Conservation (phyloP, 2,329 filamentous ascomycete species). For the Aspergillus eucalypticola region DNA sequence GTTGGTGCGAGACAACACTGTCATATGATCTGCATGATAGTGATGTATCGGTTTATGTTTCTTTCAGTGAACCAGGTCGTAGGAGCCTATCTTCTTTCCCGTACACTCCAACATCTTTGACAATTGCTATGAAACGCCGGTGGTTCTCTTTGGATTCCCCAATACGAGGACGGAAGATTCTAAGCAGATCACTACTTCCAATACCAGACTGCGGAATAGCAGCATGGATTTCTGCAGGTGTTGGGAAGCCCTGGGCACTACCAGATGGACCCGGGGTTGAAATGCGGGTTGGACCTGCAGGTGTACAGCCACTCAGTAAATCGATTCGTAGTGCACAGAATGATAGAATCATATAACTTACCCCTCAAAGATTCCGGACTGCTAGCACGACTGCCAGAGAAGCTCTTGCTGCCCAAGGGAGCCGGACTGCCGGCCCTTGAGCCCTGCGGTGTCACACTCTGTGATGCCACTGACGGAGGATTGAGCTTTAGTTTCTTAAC, state of each 20-base stretch:
- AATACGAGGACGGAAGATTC: constrained; percentile 45
- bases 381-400: constrained; percentile 40
- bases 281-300: constrained; percentile 29
- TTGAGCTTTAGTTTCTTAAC: constrained; percentile 53
- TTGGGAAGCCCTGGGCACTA: constrained; percentile 41
- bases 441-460: constrained; percentile 47
- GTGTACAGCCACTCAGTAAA: background rate
- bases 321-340: background rate
- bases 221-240: constrained; percentile 48
- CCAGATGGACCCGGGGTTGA: constrained; percentile 32
- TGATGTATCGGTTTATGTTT: constrained; percentile 15
- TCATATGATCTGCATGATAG: background rate
- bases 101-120: constrained; percentile 47
- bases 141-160: constrained; percentile 46
- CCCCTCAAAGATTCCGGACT: constrained; percentile 41
- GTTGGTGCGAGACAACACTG: background rate
- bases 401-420: constrained; percentile 28
- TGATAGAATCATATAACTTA: constrained; percentile 14
- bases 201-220: constrained; percentile 50
- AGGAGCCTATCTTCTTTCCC: constrained; percentile 45
- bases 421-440: constrained; percentile 52
- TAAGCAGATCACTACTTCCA: constrained; percentile 45
- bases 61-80: constrained; percentile 41
- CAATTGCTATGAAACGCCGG: constrained; percentile 45
- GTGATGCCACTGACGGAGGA: constrained; percentile 41